These are phyloP conservation scores for Poa annua DNA, from an alignment of 176 grass and related monocot species.

Conservation along the genomic window DNA sequence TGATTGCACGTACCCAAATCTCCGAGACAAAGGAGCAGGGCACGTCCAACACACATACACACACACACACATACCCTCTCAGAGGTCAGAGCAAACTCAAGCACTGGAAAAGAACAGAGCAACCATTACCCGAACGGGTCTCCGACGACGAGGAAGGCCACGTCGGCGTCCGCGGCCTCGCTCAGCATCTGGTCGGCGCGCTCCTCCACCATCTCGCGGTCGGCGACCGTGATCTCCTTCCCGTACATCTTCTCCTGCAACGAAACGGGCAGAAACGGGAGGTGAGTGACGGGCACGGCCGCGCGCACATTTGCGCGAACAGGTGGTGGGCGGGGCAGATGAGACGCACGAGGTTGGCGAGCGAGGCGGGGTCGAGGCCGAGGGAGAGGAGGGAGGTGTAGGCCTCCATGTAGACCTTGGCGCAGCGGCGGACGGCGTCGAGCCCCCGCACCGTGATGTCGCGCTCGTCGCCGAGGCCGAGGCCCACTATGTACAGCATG, in stretches of 20 bases:
- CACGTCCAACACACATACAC: background rate
- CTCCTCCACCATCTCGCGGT: constrained; percentile 97
- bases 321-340: background rate
- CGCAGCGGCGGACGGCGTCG: constrained; percentile 69
- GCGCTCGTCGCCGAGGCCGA: constrained; percentile 84
- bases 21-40: background rate
- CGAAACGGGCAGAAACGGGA: background rate
- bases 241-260: constrained; percentile 84
- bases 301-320: constrained; percentile 21
- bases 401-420: constrained; percentile 88
- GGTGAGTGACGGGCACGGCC: constrained; percentile 20
- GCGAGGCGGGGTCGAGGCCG: constrained; percentile 73
- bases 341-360: constrained; percentile 62
- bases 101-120: background rate
- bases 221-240: constrained; percentile 76
- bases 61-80: background rate
- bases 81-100: background rate
- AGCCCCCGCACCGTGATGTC: constrained; percentile 91
- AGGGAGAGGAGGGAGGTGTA: constrained; percentile 94
- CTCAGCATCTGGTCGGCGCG: constrained; percentile 64
- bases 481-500: constrained; percentile 95
- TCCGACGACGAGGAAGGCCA: constrained; percentile 88
- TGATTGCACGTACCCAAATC: background rate
- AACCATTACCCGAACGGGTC: constrained; percentile 86
- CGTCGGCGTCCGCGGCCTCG: constrained; percentile 53